Evolutionary conservation across 73 alveolate species (phyloP), one percentile per base, ranked within the genome.

Genomic region (Paramecium bursaria): DNA sequence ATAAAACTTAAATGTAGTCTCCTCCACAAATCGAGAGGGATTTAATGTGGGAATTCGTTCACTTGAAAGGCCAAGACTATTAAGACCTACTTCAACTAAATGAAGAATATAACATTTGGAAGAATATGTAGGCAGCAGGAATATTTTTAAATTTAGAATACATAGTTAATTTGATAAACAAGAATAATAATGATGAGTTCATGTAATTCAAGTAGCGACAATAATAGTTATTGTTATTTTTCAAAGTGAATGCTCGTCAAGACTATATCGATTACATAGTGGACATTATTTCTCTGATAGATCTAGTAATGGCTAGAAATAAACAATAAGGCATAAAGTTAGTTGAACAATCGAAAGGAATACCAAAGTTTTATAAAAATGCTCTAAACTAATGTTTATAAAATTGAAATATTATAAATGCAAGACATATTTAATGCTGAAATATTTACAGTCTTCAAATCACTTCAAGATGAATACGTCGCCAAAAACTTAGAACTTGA

Each of bases 61-160:
- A 15, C 7, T 15, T 67, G n/a, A 23, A 67, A 67, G 82, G 35
- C 11, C 9, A 35, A 21, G 60, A 31, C 9, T 39, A 39, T 39
- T 7, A 11, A 5, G 55, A 67, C 33, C 21, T 67, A 67, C 55
- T 67, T 10, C 2, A 67, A 39, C 27, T 67, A 7, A 67, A 67
- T 67, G 82, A 67, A 47, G 44, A 42, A 3, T 67, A 67, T 42
- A 31, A 42, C 7, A 67, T 67, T 17, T 67, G 82, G 82, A 67
- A 67, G 11, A 67, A 67, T 39, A 67, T 67, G 82, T 42, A 67
- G 55, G 35, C 82, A 42, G 55, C 60, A 21, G 82, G 57, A 67
- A 67, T 67, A 15, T 67, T 39, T 67, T 67, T 67, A 14, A 67
- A 67, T 67, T 35, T 39, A 25, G 82, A 67, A 30, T 42, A 67